These are phyloP conservation scores for Pochonia chlamydosporia DNA, from an alignment of 2,329 filamentous ascomycete species.

Conservation along the genomic window DNA sequence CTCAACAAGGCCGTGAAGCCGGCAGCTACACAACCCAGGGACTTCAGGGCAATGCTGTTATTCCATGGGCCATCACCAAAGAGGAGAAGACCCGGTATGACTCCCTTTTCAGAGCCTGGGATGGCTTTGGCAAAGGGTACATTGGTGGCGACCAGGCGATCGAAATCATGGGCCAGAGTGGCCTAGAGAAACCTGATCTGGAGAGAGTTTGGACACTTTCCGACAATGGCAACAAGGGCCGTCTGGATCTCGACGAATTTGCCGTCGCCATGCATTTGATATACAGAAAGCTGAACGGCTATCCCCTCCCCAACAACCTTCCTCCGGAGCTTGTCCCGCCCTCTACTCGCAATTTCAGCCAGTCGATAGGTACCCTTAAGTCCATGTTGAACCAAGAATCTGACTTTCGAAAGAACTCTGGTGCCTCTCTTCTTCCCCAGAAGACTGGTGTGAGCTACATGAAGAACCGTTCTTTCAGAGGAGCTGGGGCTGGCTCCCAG, in stretches of 20 bases:
- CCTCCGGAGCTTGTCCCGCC: conserved; percentile 91
- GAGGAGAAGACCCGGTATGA: conserved; percentile 98
- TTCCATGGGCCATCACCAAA: conserved; percentile 98
- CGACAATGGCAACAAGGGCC: conserved; percentile 89
- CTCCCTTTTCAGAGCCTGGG: conserved; percentile 91
- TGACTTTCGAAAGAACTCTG: conserved; percentile 80
- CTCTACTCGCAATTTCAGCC: conserved; percentile 86
- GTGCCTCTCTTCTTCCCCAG: conserved; percentile 85
- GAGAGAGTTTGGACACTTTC: conserved; percentile 93
- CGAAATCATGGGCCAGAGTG: conserved; percentile 95
- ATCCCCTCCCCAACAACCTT: conserved; percentile 80
- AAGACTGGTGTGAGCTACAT: conserved; percentile 98
- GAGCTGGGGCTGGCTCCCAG: conserved; percentile 49
- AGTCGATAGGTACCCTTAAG: conserved; percentile 90
- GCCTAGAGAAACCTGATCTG: conserved; percentile 81
- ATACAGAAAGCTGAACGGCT: conserved; percentile 93
- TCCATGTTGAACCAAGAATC: conserved; percentile 85
- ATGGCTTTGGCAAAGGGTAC: conserved; percentile 86
- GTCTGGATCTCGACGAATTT: conserved; percentile 93
- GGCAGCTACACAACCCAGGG: conserved; percentile 79
- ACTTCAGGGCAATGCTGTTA: conserved; percentile 86
- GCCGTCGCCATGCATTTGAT: conserved; percentile 99
- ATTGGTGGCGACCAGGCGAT: conserved; percentile 90
- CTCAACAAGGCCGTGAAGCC: conserved; percentile 83
- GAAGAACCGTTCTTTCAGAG: conserved; percentile 88